These are phyloP conservation scores for Trametes cubensis DNA, from an alignment of 768 basidiomycete species.

Conservation along the genomic window DNA sequence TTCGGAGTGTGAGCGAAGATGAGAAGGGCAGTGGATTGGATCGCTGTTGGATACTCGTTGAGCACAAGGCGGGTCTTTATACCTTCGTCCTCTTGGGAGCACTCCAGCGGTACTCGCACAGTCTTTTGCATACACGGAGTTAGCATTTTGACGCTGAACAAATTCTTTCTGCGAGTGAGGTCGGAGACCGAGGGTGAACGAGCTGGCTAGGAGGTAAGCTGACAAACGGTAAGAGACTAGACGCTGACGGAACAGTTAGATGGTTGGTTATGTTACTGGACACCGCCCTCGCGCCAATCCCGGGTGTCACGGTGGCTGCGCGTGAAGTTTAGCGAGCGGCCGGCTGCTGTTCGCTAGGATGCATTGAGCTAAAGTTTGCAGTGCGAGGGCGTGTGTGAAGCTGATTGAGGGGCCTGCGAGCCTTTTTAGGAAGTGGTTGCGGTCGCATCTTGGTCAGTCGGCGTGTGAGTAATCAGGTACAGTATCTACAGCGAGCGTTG, in stretches of 20 bases:
- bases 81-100: not conserved
- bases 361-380: too few species aligned
- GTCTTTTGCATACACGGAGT: too few species aligned
- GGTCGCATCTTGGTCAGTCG: too few species aligned
- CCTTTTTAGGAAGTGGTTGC: not conserved
- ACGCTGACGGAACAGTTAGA: not conserved
- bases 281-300: too few species aligned
- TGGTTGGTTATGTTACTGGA: not conserved
- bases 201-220: not conserved
- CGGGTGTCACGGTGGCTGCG: too few species aligned
- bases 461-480: not conserved
- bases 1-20: not conserved
- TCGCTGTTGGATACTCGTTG: not conserved
- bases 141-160: too few species aligned
- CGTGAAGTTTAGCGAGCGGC: too few species aligned
- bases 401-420: not conserved
- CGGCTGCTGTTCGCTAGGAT: too few species aligned
- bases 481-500: too few species aligned
- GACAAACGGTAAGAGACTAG: not conserved
- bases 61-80: conserved; percentile 10
- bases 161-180: not conserved
- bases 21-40: not conserved
- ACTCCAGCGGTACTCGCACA: not conserved
- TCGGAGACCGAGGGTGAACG: not conserved
- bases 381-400: not conserved